Base-by-base conservation (phyloP, 179 eudicot species). In the Dionaea muscipula region DNA sequence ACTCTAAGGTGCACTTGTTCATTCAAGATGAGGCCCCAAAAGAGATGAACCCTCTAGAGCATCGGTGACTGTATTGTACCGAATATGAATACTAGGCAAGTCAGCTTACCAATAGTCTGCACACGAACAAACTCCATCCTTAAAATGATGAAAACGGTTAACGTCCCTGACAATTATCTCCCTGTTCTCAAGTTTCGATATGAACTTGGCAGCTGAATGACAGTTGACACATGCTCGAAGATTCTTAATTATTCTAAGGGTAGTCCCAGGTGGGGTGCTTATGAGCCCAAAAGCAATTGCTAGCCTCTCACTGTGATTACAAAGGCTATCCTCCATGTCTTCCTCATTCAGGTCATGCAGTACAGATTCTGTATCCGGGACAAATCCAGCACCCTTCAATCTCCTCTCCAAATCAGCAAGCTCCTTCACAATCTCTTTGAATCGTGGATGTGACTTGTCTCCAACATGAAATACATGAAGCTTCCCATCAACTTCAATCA, bases 231-330 rank as follows among this genome's bases (percentile, higher is more conserved):
- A 75, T 1, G 79, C 81, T 58, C 82, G 58, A 38, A 81, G 70
- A 39, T 75, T 81, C 60, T 81, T 77, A 2, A 57, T 64, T 57
- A 81, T 65, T 63, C 71, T 54, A 21, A 78, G 65, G 9, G 68
- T 72, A 44, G 59, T 65, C 57, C 83, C 79, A 27, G 72, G 61
- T 19, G 75, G 68, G 19, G 81, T 73, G 18, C 77, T 67, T 22
- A 81, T 79, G 12, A 78, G 70, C 43, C 84, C 84, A 63, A 56
- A 78, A 19, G 78, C 82, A 70, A 76, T 62, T 20, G 88, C 84
- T 53, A 76, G 39, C 53, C 82, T 76, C 62, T 77, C 81, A 56
- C 79, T 76, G 41, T 75, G 81, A 68, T 59, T 69, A 62, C 78
- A 75, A 36, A 80, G 76, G 51, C 55, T 39, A 33, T 67, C 73